phyloP scores from a whole-genome alignment of 139 green algal species.

The Pleodorina starrii region DNA sequence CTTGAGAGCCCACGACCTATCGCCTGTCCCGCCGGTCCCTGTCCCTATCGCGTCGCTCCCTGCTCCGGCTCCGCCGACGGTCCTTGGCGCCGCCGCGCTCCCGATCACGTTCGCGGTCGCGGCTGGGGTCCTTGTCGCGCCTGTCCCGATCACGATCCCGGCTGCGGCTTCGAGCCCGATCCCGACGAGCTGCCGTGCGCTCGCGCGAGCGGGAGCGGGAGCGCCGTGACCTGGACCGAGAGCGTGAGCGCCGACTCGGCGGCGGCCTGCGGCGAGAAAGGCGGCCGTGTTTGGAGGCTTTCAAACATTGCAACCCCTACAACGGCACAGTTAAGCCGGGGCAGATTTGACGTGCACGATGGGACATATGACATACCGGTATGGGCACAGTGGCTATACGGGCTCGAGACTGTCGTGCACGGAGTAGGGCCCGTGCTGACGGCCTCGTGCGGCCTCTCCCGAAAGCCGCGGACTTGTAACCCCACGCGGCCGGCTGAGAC shows the following conservation, averaged over 20 bases:
- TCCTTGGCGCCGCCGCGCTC: conserved; percentile 12
- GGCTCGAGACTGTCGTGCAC: too few relatives aligned
- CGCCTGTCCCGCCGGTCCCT: background rate
- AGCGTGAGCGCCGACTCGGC: background rate
- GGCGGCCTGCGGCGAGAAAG: background rate
- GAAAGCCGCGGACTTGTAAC: too few relatives aligned
- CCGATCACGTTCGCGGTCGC: background rate
- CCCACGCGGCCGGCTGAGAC: too few relatives aligned
- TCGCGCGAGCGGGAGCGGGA: conserved; percentile 22
- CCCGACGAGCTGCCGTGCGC: background rate
- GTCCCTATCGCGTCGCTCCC: background rate
- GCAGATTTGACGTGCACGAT: too few relatives aligned
- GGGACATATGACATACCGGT: too few relatives aligned
- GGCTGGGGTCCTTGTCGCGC: conserved; percentile 9
- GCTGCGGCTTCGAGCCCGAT: conserved; percentile 21
- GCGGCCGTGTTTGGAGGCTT: too few relatives aligned
- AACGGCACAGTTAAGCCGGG: too few relatives aligned
- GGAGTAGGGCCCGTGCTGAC: too few relatives aligned
- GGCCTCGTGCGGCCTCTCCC: too few relatives aligned
- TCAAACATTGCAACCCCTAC: too few relatives aligned
- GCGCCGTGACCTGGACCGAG: background rate
- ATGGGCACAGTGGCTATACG: too few relatives aligned
- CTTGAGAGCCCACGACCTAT: too few relatives aligned
- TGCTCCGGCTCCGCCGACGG: conserved; percentile 20
- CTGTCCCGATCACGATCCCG: background rate